Percentiles rank a stretch among this genome's conserved stretches.
Conservation (phyloP, 2,329 filamentous ascomycete species). For the Cryphonectria radicalis region DNA sequence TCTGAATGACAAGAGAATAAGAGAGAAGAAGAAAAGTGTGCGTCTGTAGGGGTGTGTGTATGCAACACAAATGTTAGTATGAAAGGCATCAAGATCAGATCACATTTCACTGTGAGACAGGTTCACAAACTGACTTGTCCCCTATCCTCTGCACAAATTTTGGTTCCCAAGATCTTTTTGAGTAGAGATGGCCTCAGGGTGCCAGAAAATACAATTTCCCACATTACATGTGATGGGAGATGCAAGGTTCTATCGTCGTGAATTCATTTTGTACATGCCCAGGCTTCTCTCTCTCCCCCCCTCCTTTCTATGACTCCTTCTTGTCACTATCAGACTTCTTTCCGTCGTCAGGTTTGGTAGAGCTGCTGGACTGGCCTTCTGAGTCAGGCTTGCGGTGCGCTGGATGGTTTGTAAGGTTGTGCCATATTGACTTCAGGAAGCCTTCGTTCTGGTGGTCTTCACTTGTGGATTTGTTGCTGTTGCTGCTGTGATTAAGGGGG, state of each 20-base stretch:
- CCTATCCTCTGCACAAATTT: neutral
- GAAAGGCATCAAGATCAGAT: neutral
- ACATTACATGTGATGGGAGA: neutral
- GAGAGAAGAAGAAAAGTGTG: too few relatives aligned
- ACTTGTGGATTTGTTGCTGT: slow-evolving; percentile 24
- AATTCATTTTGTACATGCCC: slow-evolving; percentile 11
- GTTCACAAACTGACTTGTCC: neutral
- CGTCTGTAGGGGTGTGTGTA: neutral
- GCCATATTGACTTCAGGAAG: slow-evolving; percentile 92
- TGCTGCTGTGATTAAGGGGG: slow-evolving; percentile 5
- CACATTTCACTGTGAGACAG: neutral
- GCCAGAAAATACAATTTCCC: neutral
- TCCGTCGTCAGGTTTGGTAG: slow-evolving; percentile 19
- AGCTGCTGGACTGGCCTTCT: slow-evolving; percentile 28
- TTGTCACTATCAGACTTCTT: slow-evolving; percentile 33
- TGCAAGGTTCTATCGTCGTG: slow-evolving; percentile 13
- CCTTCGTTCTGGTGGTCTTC: slow-evolving; percentile 77
- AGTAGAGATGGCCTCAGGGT: slow-evolving; percentile 11
- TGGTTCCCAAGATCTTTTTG: neutral
- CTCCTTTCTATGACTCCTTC: neutral
- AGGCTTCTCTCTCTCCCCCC: neutral
- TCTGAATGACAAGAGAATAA: too few relatives aligned
- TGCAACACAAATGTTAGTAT: neutral
- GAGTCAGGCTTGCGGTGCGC: slow-evolving; percentile 50
- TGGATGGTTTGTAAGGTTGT: slow-evolving; percentile 81